A percentile compares a stretch with the other conserved stretches of the same genome.
These are phyloP conservation scores for Penicillium paxilli DNA, from an alignment of 495 filamentous ascomycete species.

Conservation along the genomic window DNA sequence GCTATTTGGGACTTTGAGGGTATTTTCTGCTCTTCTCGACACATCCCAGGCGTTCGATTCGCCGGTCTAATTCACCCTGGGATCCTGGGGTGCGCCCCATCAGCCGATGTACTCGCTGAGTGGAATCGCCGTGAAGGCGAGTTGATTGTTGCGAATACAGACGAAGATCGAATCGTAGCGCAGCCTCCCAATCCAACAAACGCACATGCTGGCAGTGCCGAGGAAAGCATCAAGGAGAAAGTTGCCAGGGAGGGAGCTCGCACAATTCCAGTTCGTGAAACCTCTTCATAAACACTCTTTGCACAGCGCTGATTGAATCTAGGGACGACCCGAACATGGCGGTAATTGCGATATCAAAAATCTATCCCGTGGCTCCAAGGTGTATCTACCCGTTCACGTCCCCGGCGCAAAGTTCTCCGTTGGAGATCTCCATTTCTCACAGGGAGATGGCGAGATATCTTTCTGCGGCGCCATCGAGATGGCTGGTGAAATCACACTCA, in stretches of 20 bases:
- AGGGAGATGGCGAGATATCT: slow-evolving; percentile 91
- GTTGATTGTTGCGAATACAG: slow-evolving; percentile 66
- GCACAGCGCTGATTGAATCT: background rate
- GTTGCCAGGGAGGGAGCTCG: slow-evolving; percentile 86
- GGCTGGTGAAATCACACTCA: slow-evolving; percentile 90
- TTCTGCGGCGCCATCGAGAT: slow-evolving; percentile 98
- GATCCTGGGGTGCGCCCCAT: slow-evolving; percentile 89
- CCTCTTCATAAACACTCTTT: background rate
- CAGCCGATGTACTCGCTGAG: slow-evolving; percentile 61
- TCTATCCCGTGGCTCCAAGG: slow-evolving; percentile 78
- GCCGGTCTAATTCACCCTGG: slow-evolving; percentile 93
- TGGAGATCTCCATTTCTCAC: slow-evolving; percentile 86
- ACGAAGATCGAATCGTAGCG: slow-evolving; percentile 72
- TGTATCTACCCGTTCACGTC: slow-evolving; percentile 86
- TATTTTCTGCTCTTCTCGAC: slow-evolving; percentile 86
- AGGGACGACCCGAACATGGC: slow-evolving; percentile 54
- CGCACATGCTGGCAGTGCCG: slow-evolving; percentile 69
- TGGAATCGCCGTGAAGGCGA: slow-evolving; percentile 84
- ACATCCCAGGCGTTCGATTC: slow-evolving; percentile 88
- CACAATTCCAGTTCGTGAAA: slow-evolving; percentile 69
- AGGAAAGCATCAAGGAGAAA: slow-evolving; percentile 62
- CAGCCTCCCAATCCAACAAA: slow-evolving; percentile 71
- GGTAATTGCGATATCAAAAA: slow-evolving; percentile 93
- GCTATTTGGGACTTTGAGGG: slow-evolving; percentile 99
- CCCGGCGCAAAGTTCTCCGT: slow-evolving; percentile 89